Percentiles rank a stretch among this genome's conserved stretches.
Conservation (phyloP, 2,329 filamentous ascomycete species). For the Orbilia oligospora region DNA sequence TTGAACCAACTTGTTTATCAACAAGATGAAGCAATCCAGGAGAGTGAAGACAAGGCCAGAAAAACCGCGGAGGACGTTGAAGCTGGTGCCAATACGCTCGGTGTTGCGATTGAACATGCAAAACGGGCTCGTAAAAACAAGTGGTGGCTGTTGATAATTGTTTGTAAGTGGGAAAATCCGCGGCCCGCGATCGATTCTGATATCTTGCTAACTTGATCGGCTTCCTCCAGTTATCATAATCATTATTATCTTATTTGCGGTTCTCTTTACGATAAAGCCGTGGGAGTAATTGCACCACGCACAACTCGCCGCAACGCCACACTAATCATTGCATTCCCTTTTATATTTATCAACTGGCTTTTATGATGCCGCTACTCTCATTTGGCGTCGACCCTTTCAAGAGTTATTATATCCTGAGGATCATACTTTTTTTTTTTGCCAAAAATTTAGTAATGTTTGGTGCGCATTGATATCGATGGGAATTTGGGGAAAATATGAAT, state of each 20-base stretch:
- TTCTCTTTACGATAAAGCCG: slow-evolving; percentile 23
- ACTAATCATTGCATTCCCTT: not conserved
- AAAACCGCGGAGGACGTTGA: slow-evolving; percentile 77
- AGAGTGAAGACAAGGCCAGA: slow-evolving; percentile 76
- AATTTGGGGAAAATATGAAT: slow-evolving; percentile 25
- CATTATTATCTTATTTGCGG: slow-evolving; percentile 15
- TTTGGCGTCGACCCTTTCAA: not conserved
- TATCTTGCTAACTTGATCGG: not conserved
- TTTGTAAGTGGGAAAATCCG: slow-evolving; percentile 34
- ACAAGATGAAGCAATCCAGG: slow-evolving; percentile 76
- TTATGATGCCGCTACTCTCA: not conserved
- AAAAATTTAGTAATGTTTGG: slow-evolving; percentile 14
- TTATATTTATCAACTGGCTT: not conserved
- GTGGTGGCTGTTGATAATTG: slow-evolving; percentile 81
- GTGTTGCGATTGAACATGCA: slow-evolving; percentile 77
- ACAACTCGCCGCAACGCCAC: not conserved
- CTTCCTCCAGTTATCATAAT: slow-evolving; percentile 29
- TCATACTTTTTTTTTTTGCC: not conserved
- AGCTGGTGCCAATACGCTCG: slow-evolving; percentile 78
- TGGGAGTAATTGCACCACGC: not conserved
- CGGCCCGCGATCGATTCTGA: not conserved
- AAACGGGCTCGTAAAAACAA: slow-evolving; percentile 80
- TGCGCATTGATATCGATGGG: slow-evolving; percentile 23
- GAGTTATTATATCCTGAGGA: not conserved
- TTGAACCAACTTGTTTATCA: slow-evolving; percentile 81